A percentile compares a stretch with the other conserved stretches of the same genome.
Evolutionary conservation across 352 stramenopile genomes (phyloP).

Genomic region (Phytopythium cucurbitacearum): DNA sequence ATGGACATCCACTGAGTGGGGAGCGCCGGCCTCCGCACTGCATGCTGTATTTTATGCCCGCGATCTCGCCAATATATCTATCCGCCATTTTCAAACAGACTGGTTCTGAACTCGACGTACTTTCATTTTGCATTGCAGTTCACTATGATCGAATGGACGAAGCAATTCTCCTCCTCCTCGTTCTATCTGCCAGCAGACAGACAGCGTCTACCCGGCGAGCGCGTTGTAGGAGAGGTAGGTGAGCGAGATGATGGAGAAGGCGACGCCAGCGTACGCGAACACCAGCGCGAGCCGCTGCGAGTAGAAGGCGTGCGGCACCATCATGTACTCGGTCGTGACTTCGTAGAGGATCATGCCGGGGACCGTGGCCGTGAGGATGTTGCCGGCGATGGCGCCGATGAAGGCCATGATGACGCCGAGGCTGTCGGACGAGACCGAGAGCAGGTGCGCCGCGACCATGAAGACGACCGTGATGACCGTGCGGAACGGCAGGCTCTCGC

Average conservation of each 20-base stretch:
- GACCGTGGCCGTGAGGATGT: conserved; percentile 65
- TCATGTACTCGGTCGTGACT: conserved; percentile 48
- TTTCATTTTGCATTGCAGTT: no score
- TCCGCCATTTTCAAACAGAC: no score
- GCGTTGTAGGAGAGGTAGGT: conserved; percentile 64
- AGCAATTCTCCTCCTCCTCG: not conserved
- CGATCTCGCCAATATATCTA: conserved; percentile 1
- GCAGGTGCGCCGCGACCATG: conserved; percentile 55
- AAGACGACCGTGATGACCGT: conserved; percentile 62
- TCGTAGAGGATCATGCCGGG: conserved; percentile 77
- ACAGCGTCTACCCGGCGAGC: conserved; percentile 16
- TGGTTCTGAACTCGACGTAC: no score
- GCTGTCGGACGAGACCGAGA: conserved; percentile 57
- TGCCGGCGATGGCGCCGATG: conserved; percentile 66
- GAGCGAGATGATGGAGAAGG: conserved; percentile 62
- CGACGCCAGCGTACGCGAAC: conserved; percentile 43
- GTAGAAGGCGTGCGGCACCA: conserved; percentile 46
- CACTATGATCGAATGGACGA: not conserved
- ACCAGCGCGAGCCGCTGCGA: conserved; percentile 43
- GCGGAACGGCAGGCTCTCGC: conserved; percentile 68
- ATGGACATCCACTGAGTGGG: conserved; percentile 37
- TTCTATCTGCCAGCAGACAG: not conserved
- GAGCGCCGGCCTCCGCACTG: no score
- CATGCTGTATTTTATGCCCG: conserved; percentile 21
- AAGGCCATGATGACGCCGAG: conserved; percentile 76